Conservation (phyloP, 371 early-diverging fungal genomes). For the Fennellomyces sp. region DNA sequence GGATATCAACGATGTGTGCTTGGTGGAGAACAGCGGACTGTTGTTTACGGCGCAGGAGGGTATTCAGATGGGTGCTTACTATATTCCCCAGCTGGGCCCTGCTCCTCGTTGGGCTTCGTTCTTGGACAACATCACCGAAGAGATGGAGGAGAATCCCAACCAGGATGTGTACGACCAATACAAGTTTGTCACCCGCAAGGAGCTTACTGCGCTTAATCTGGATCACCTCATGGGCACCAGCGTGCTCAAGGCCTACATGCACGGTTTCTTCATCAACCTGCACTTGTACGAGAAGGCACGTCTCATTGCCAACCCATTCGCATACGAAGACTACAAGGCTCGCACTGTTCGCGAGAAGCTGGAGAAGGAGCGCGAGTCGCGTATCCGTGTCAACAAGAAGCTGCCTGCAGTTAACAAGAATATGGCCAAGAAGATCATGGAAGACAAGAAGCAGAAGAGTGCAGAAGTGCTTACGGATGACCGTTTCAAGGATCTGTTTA, state of each 20-base stretch:
- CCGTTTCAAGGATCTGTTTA: conserved; percentile 90
- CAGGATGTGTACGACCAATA: conserved; percentile 94
- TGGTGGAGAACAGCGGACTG: conserved; percentile 86
- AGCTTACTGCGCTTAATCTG: conserved; percentile 85
- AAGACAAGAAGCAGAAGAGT: conserved; percentile 49
- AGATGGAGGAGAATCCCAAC: conserved; percentile 92
- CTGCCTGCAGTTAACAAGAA: conserved; percentile 90
- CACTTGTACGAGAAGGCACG: conserved; percentile 95
- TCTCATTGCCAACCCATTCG: conserved; percentile 96
- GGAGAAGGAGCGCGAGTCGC: conserved; percentile 85
- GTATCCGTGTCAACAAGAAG: conserved; percentile 87
- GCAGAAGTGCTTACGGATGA: conserved; percentile 67
- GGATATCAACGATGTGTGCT: conserved; percentile 94
- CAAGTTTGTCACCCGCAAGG: conserved; percentile 95
- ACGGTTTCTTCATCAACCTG: conserved; percentile 97
- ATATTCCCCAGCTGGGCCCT: conserved; percentile 92
- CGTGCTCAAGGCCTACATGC: conserved; percentile 97
- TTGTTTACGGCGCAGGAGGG: conserved; percentile 96
- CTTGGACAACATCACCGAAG: conserved; percentile 97
- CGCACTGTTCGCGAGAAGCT: conserved; percentile 79
- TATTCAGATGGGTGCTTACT: conserved; percentile 91
- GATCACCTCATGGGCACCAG: conserved; percentile 94
- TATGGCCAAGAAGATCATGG: conserved; percentile 79
- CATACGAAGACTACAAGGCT: conserved; percentile 90
- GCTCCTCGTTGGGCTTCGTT: conserved; percentile 97